These are phyloP conservation scores for Daldinia concentrica DNA, from an alignment of 495 filamentous ascomycete species.

Conservation along the genomic window DNA sequence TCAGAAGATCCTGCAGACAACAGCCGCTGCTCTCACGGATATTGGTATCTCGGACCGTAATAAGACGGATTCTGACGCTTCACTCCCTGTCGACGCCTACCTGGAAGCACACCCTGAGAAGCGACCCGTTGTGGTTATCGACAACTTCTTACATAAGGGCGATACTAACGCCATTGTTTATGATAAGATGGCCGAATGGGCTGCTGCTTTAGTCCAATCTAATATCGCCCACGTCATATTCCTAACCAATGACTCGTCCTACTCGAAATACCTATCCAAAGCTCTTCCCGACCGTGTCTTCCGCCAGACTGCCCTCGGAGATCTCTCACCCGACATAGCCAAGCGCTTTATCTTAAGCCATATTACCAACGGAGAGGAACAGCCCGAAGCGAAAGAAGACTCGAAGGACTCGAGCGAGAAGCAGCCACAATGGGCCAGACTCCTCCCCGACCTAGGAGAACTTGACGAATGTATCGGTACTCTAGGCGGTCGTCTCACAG, in stretches of 20 bases:
- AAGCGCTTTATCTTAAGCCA: constrained; percentile 91
- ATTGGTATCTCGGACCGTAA: constrained; percentile 74
- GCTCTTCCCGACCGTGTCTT: constrained; percentile 91
- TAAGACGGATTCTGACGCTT: constrained; percentile 77
- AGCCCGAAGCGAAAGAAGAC: constrained; percentile 27
- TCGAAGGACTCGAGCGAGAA: constrained; percentile 4
- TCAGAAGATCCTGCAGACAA: constrained; percentile 89
- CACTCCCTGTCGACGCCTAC: constrained; percentile 84
- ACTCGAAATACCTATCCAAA: constrained; percentile 86
- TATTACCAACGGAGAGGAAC: constrained; percentile 51
- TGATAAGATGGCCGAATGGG: constrained; percentile 92
- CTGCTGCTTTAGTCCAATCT: constrained; percentile 82
- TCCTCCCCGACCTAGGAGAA: constrained; percentile 59
- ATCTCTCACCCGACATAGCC: constrained; percentile 84
- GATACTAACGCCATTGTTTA: constrained; percentile 79
- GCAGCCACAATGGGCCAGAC: constrained; percentile 48
- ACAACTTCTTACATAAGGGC: constrained; percentile 90
- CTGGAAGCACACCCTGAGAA: constrained; percentile 89
- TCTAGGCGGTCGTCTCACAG: constrained; percentile 89
- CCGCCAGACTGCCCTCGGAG: constrained; percentile 82
- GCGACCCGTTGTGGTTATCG: constrained; percentile 86
- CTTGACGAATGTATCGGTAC: constrained; percentile 83
- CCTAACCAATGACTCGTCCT: constrained; percentile 91
- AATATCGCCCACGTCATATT: constrained; percentile 97
- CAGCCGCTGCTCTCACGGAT: constrained; percentile 78